Evolutionary conservation across 2,329 filamentous ascomycete species (phyloP).

Genomic region (Penicillium olsonii): DNA sequence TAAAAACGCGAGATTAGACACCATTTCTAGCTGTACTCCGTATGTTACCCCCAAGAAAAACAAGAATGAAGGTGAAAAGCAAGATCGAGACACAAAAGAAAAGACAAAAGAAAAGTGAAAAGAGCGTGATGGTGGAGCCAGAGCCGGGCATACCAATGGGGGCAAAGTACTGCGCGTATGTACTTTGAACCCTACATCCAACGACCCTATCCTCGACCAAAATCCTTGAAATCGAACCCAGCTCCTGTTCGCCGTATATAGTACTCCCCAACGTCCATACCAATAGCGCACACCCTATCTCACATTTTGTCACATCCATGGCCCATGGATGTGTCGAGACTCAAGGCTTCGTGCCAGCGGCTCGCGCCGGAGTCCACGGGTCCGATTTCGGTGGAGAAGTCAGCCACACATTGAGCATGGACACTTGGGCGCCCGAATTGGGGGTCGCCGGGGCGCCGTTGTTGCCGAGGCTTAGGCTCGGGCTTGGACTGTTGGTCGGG

Average conservation of each 20-base stretch:
- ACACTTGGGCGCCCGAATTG: not conserved
- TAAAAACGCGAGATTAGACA: not conserved
- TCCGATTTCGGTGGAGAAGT: not conserved
- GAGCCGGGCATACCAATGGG: not conserved
- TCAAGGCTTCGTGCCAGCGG: not conserved
- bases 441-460: not conserved
- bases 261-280: not conserved
- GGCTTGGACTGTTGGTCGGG: not conserved
- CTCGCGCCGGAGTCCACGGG: conserved; percentile 1
- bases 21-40: not conserved
- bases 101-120: not conserved
- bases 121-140: too few relatives aligned
- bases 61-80: too few relatives aligned
- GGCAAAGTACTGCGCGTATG: too few relatives aligned
- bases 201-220: not conserved
- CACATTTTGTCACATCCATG: not conserved
- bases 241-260: too few relatives aligned
- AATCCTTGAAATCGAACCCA: too few relatives aligned
- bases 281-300: not conserved
- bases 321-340: too few relatives aligned
- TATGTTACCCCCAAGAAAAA: not conserved
- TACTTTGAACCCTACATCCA: not conserved
- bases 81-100: not conserved
- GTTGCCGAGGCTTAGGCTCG: not conserved
- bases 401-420: not conserved